phyloP scores from a whole-genome alignment of 805 yeast genomes.

The Metschnikowia cerradonensis region DNA sequence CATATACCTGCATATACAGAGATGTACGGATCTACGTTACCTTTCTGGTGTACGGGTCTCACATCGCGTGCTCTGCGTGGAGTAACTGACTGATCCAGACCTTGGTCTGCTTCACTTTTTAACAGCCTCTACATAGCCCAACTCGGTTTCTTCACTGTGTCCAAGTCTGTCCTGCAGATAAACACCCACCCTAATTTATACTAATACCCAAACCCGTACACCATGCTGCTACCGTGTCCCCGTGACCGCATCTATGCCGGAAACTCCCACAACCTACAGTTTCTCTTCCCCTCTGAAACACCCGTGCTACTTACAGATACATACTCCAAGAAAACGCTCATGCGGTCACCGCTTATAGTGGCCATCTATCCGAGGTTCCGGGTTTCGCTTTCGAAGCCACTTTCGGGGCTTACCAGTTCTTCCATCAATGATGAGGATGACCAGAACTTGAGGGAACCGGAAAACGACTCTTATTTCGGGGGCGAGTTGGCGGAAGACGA shows the following conservation, averaged over 20 bases:
- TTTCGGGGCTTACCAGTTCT: constrained; percentile 30
- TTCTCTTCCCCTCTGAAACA: constrained; percentile 1
- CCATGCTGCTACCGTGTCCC: background rate
- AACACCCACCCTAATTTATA: background rate
- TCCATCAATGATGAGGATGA: constrained; percentile 37
- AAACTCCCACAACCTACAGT: background rate
- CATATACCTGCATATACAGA: too few species aligned
- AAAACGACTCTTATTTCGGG: constrained; percentile 37
- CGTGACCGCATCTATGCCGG: background rate
- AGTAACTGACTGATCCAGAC: too few species aligned
- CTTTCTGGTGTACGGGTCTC: too few species aligned
- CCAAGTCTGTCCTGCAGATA: too few species aligned
- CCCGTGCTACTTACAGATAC: constrained; percentile 3
- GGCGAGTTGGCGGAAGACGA: constrained; percentile 35
- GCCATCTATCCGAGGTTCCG: constrained; percentile 31
- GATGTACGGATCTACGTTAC: too few species aligned
- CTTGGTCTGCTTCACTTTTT: too few species aligned
- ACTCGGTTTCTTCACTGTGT: too few species aligned
- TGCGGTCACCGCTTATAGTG: constrained; percentile 37
- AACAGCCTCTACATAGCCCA: too few species aligned
- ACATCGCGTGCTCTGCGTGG: too few species aligned
- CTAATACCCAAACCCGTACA: background rate
- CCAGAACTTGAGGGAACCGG: constrained; percentile 28
- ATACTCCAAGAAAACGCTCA: constrained; percentile 34
- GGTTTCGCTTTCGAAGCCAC: constrained; percentile 29